These are phyloP conservation scores for Pythium myriotylum DNA, from an alignment of 352 stramenopile species.

Conservation along the genomic window DNA sequence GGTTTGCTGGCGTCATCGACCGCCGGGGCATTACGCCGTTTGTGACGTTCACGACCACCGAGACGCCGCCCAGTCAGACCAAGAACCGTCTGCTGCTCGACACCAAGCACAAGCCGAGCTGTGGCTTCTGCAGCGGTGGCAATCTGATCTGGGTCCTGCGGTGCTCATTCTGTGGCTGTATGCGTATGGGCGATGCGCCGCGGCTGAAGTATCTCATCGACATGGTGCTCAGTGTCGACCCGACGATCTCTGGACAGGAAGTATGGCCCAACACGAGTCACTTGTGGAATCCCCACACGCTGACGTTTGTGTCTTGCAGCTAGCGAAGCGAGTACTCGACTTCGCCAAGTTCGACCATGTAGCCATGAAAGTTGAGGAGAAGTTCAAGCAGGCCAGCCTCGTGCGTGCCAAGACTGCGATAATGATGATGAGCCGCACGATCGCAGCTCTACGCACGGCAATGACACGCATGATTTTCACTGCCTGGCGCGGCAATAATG, in stretches of 20 bases:
- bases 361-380: conserved; percentile 70
- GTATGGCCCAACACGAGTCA: conserved; percentile 21
- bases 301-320: conserved; percentile 30
- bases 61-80: conserved; percentile 53
- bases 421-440: conserved; percentile 83
- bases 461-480: conserved; percentile 80
- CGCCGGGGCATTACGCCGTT: conserved; percentile 63
- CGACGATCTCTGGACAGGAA: conserved; percentile 54
- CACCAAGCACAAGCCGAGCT: conserved; percentile 26
- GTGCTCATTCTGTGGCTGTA: conserved; percentile 72
- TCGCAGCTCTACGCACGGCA: conserved; percentile 51
- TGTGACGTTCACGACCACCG: conserved; percentile 57
- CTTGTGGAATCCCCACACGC: not conserved
- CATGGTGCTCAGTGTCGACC: conserved; percentile 77
- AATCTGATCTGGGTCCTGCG: conserved; percentile 71
- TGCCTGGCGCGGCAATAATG: conserved; percentile 77
- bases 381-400: conserved; percentile 79
- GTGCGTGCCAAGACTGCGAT: conserved; percentile 74
- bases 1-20: conserved; percentile 51
- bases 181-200: conserved; percentile 71
- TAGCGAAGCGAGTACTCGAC: conserved; percentile 72
- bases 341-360: conserved; percentile 82
- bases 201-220: conserved; percentile 78
- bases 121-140: conserved; percentile 72
- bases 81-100: conserved; percentile 43